Base-by-base conservation (phyloP, 2,329 filamentous ascomycete genomes). In the Dactylellina parvicollis region DNA sequence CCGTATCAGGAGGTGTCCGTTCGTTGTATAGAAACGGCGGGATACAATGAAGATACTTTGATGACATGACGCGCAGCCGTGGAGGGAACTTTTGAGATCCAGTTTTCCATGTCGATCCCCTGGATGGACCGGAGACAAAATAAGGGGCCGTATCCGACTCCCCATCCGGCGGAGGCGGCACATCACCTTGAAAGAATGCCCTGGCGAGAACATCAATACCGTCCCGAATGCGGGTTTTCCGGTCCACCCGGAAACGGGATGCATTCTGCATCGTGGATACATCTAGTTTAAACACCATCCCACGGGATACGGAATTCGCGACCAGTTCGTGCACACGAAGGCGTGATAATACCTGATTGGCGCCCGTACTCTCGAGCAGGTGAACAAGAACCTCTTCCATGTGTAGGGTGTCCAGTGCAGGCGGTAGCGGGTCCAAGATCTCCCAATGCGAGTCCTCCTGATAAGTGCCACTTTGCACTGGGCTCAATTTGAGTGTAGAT, bases 391-490 rank as follows among this genome's bases (percentile, higher is more conserved):
- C 14, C 10, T 40, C 52, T 10, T 56, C 18, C 10, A 56, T 7
- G 12, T 42, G 36, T 14, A 56, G 34, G 16, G 7, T 42, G 14
- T 56, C 52, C 10, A 56, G 36, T 10, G 52, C 52, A 28, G 52
- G 52, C 20, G 52, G 52, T 9, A 40, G 8, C 1, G 34, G 34
- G n/a, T 42, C 52, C 1, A 9, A n/a, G 9, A 56, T n/a, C 20
- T 56, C 52, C 52, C 52, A 56, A 42, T 56, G 36, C 9, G 24
- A 56, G 10, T 56, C 52, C 14, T 56, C 34, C 20, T 10, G 8
- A 26, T 4, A 3, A 10, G 8, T 1, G 14, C 3, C 1, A 20
- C n/a, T 56, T n/a, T 56, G 52, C 49, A 16, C 12, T 4, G 52
- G 52, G 10, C 22, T 14, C 1, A 56, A n/a, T 16, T 28, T 56